These are phyloP conservation scores for Fraxinus angustifolia DNA, from an alignment of 305 asterid species.

Conservation along the genomic window DNA sequence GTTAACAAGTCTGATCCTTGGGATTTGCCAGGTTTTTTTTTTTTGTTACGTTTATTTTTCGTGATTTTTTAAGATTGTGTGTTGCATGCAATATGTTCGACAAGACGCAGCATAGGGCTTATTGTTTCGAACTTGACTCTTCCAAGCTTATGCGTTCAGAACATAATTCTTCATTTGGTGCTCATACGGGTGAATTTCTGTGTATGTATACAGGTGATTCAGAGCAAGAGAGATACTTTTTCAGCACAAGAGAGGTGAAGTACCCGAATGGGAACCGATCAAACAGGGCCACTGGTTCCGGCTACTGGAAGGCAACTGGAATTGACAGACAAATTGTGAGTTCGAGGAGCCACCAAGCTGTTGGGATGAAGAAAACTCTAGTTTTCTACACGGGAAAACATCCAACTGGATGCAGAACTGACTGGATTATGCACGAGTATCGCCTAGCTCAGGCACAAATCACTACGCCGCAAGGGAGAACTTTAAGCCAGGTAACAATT, in stretches of 20 bases:
- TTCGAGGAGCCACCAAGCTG: slow-evolving; percentile 33
- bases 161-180: neutral
- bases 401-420: slow-evolving; percentile 68
- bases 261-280: slow-evolving; percentile 78
- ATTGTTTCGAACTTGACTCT: neutral
- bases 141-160: slow-evolving; percentile 10
- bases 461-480: slow-evolving; percentile 13
- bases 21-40: slow-evolving; percentile 69
- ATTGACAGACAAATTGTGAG: slow-evolving; percentile 58
- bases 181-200: neutral
- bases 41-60: neutral
- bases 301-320: slow-evolving; percentile 97
- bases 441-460: slow-evolving; percentile 40
- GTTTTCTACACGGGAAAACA: slow-evolving; percentile 87
- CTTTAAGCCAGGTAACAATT: slow-evolving; percentile 30
- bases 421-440: slow-evolving; percentile 96
- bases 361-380: slow-evolving; percentile 85
- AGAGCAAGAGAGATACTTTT: slow-evolving; percentile 81
- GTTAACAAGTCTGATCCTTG: slow-evolving; percentile 91
- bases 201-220: slow-evolving; percentile 41
- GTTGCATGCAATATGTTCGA: neutral
- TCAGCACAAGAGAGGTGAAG: slow-evolving; percentile 76
- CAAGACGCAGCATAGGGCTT: neutral
- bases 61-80: neutral
- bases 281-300: slow-evolving; percentile 79